Evolutionary conservation across 441 rosid species (phyloP).

Genomic region (Iberis amara): DNA sequence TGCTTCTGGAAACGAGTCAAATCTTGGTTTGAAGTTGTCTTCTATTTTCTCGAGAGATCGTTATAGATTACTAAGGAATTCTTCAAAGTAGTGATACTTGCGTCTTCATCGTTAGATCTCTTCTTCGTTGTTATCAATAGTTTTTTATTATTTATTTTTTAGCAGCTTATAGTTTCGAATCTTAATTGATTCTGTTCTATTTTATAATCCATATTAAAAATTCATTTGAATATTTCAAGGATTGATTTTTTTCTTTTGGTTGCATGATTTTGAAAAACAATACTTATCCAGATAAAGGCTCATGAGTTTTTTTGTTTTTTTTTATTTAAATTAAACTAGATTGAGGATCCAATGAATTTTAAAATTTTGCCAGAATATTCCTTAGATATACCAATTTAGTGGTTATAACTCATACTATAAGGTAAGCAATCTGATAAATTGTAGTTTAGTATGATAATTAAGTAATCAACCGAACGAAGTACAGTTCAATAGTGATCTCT

Average conservation of each 20-base stretch:
- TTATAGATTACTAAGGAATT: slow-evolving; percentile 13
- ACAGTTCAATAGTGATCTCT: slow-evolving; percentile 12
- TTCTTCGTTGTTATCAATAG: slow-evolving; percentile 3
- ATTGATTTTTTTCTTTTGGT: not conserved
- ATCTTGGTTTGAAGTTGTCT: slow-evolving; percentile 18
- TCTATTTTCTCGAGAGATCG: slow-evolving; percentile 8
- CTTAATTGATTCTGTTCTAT: slow-evolving; percentile 17
- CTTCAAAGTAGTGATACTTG: slow-evolving; percentile 16
- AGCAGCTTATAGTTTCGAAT: slow-evolving; percentile 21
- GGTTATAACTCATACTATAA: not conserved
- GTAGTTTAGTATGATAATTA: not conserved
- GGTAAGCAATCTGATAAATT: not conserved
- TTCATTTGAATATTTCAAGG: slow-evolving; percentile 19
- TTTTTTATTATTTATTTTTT: not conserved
- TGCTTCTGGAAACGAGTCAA: slow-evolving; percentile 19
- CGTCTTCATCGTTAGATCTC: slow-evolving; percentile 26
- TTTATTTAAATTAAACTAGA: not conserved
- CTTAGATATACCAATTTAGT: slow-evolving; percentile 10
- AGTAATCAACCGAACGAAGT: not conserved
- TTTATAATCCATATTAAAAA: not conserved
- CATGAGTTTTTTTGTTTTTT: not conserved
- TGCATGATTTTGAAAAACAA: not conserved
- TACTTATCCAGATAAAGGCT: not conserved
- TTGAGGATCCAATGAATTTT: not conserved
- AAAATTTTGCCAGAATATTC: slow-evolving; percentile 15